phyloP scores from a whole-genome alignment of 768 basidiomycete species.

The Russula ochroleuca region DNA sequence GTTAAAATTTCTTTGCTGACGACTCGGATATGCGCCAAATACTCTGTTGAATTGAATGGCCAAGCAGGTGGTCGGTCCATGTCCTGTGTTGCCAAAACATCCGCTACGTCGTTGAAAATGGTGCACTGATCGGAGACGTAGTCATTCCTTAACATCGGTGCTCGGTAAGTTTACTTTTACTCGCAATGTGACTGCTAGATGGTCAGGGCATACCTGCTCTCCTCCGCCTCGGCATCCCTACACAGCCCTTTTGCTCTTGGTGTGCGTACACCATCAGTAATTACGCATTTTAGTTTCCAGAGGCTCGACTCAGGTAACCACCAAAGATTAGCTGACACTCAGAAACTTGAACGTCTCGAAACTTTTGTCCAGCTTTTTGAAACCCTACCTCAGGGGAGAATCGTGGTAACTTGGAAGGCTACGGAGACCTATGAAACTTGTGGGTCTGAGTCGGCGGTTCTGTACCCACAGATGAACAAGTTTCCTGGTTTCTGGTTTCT shows the following conservation, averaged over 20 bases:
- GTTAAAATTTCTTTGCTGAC: background rate
- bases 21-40: background rate
- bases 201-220: background rate
- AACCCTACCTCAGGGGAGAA: too few relatives aligned
- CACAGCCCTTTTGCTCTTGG: background rate
- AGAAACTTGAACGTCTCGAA: too few relatives aligned
- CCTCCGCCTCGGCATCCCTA: background rate
- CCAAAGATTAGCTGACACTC: too few relatives aligned
- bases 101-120: background rate
- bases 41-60: background rate
- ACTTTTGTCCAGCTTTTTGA: too few relatives aligned
- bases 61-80: background rate
- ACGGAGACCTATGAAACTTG: too few relatives aligned
- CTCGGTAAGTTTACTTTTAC: background rate
- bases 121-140: constrained; percentile 39
- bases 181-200: background rate
- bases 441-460: too few relatives aligned
- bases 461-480: too few relatives aligned
- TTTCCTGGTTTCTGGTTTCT: too few relatives aligned
- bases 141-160: constrained; percentile 32
- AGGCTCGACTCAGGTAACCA: too few relatives aligned
- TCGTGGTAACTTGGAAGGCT: too few relatives aligned
- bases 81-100: background rate
- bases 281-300: too few relatives aligned
- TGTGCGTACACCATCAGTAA: too few relatives aligned